Conservation (phyloP, 2,329 filamentous ascomycete genomes). For the Ophiocordyceps robertsii region DNA sequence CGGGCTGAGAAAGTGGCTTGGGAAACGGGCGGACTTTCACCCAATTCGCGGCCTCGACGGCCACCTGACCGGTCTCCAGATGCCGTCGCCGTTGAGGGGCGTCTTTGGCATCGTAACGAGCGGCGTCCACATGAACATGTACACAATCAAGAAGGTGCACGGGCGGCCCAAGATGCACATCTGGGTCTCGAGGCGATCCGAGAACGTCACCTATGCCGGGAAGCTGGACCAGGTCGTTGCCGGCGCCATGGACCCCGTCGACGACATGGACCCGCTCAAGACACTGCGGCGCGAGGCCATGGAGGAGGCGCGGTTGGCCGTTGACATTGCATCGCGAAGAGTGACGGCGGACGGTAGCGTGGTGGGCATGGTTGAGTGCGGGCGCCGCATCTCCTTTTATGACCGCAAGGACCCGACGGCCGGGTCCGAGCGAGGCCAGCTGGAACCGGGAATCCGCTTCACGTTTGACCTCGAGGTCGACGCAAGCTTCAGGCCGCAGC, state of each 20-base stretch:
- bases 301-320: constrained; percentile 18
- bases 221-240: constrained; percentile 24
- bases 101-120: constrained; percentile 21
- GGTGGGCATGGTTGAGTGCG: constrained; percentile 11
- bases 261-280: constrained; percentile 12
- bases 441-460: constrained; percentile 24
- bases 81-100: constrained; percentile 19
- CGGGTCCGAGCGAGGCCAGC: constrained; percentile 16
- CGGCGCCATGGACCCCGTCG: constrained; percentile 18
- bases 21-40: constrained; percentile 9
- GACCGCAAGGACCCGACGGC: constrained; percentile 17
- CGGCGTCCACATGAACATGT: constrained; percentile 24
- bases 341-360: constrained; percentile 6
- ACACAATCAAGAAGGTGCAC: constrained; percentile 11
- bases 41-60: constrained; percentile 13
- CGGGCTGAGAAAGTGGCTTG: constrained; percentile 14
- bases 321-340: constrained; percentile 10
- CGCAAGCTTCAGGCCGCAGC: constrained; percentile 8
- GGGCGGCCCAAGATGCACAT: constrained; percentile 11
- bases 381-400: constrained; percentile 18
- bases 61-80: constrained; percentile 10
- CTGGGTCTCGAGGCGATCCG: constrained; percentile 20
- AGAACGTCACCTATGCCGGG: constrained; percentile 16
- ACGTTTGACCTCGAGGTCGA: constrained; percentile 20
- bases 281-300: constrained; percentile 18